Conservation (phyloP, 164 flowering plant genomes). For the Cinnamomum micranthum region DNA sequence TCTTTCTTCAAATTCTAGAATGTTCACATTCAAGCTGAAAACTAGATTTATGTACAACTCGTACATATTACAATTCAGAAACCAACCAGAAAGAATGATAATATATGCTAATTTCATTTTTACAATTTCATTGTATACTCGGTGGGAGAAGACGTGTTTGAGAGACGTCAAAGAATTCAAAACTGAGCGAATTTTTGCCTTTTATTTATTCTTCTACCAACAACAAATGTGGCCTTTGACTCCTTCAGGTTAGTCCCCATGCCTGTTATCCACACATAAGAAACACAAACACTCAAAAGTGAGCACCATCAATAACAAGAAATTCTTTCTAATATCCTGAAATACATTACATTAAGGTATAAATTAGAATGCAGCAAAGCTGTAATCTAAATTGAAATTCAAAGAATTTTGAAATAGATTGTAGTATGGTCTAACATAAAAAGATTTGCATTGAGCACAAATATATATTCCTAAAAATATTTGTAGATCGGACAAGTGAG, state of each 20-base stretch:
- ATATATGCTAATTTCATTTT: conserved; percentile 1
- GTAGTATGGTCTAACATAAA: background rate
- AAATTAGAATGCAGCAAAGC: background rate
- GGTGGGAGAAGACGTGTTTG: background rate
- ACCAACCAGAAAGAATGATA: background rate
- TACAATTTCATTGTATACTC: conserved; percentile 1
- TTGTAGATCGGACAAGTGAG: background rate
- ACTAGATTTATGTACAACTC: conserved; percentile 6
- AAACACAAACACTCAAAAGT: background rate
- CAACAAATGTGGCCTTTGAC: background rate
- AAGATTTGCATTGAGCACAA: too few species aligned
- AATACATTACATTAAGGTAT: background rate
- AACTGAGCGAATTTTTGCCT: conserved; percentile 6
- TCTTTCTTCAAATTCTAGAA: too few species aligned
- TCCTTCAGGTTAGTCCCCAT: conserved; percentile 52
- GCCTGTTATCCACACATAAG: conserved; percentile 36
- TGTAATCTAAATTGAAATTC: too few species aligned
- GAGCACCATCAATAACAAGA: background rate
- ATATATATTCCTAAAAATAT: too few species aligned
- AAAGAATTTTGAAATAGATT: background rate
- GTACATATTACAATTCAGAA: background rate
- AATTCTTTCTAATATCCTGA: background rate
- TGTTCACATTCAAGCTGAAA: too few species aligned
- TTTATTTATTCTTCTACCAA: conserved; percentile 4
- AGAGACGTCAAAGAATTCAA: conserved; percentile 7